A percentile compares a stretch with the other conserved stretches of the same genome.
Conservation (phyloP, 2,329 filamentous ascomycete genomes). For the Fusarium siculi region DNA sequence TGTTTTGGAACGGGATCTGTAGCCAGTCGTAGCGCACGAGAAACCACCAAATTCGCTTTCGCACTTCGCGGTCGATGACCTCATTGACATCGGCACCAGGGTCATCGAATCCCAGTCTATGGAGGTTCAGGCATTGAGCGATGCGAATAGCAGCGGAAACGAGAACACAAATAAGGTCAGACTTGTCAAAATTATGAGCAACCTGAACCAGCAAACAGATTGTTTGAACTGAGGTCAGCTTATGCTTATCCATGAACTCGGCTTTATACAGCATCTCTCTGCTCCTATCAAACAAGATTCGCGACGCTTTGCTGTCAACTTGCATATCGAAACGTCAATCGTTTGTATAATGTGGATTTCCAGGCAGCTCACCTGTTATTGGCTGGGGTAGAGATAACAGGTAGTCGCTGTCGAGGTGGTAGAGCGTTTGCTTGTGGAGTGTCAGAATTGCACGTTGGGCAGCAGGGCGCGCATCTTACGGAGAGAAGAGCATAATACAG, state of each 20-base stretch:
- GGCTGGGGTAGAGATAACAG: accelerated
- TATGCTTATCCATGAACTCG: conserved; percentile 8
- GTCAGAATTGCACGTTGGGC: accelerated
- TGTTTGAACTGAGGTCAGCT: not conserved
- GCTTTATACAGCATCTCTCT: not conserved
- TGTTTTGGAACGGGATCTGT: conserved; percentile 5
- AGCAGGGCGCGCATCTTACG: not conserved
- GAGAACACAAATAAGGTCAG: not conserved
- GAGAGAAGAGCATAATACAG: not conserved
- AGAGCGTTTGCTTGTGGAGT: not conserved
- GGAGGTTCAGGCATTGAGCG: not conserved
- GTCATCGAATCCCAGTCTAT: not conserved
- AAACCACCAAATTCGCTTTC: conserved; percentile 4
- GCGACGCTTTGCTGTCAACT: not conserved
- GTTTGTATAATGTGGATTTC: accelerated
- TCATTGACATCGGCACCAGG: accelerated
- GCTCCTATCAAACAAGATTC: not conserved
- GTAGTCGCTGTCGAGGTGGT: not conserved
- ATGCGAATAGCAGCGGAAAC: not conserved
- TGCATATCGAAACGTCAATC: accelerated
- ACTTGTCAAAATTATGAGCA: conserved; percentile 1
- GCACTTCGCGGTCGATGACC: not conserved
- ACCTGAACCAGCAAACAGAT: not conserved
- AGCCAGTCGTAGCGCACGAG: conserved; percentile 12
- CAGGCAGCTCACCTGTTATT: not conserved